phyloP scores from a whole-genome alignment of 192 early-diverging fungal species.

The Phycomyces blakesleeanus region DNA sequence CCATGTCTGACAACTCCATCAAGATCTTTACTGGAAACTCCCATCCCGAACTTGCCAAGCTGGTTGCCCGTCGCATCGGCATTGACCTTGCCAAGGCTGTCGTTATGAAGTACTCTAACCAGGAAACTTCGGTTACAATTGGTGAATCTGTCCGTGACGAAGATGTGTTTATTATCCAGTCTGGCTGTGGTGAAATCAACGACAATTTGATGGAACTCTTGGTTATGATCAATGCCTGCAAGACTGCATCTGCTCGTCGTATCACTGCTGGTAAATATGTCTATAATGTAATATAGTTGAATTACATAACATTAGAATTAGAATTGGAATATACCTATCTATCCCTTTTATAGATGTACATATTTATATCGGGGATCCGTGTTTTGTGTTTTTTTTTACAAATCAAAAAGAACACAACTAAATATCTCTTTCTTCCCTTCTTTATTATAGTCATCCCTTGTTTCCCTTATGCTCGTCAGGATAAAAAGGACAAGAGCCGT shows the following conservation, averaged over 20 bases:
- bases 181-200: conserved; percentile 80
- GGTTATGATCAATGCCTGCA: conserved; percentile 96
- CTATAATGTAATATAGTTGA: too few relatives aligned
- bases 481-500: conserved; percentile 97
- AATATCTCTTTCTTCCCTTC: too few relatives aligned
- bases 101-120: conserved; percentile 95
- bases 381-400: too few relatives aligned
- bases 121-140: conserved; percentile 72
- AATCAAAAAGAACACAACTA: too few relatives aligned
- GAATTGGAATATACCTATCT: too few relatives aligned
- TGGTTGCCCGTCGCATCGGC: conserved; percentile 90
- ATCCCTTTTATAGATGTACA: too few relatives aligned
- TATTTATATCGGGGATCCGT: too few relatives aligned
- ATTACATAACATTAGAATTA: too few relatives aligned
- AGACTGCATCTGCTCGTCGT: conserved; percentile 82
- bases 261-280: conserved; percentile 69
- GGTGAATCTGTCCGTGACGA: conserved; percentile 93
- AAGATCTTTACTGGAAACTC: conserved; percentile 96
- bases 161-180: conserved; percentile 95
- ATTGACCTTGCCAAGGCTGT: conserved; percentile 86
- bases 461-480: conserved; percentile 96
- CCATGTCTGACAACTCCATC: conserved; percentile 84
- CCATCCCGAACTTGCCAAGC: conserved; percentile 83
- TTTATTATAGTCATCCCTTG: conserved; percentile 95
- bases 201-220: conserved; percentile 95